Percentiles rank a stretch among this genome's conserved stretches.
Conservation (phyloP, 139 green algal genomes). For the Astrephomene gubernaculifera region DNA sequence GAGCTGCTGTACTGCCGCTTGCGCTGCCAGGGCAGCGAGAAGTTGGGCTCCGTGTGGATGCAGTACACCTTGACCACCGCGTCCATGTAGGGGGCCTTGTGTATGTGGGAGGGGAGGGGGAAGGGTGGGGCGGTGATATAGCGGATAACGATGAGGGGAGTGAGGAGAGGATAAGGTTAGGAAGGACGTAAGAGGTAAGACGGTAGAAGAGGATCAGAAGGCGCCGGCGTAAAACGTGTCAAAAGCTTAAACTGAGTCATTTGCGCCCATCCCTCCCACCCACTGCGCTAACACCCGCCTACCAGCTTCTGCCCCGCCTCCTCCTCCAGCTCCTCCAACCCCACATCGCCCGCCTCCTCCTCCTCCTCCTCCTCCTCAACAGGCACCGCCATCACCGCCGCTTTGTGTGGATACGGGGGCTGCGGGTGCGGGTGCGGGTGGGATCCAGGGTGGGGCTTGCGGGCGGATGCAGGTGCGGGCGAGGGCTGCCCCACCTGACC, state of each 20-base stretch:
- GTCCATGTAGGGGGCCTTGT: constrained; percentile 63
- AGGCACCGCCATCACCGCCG: not conserved
- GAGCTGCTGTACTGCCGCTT: constrained; percentile 89
- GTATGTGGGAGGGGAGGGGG: no score
- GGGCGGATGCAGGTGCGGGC: no score
- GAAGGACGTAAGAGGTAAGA: no score
- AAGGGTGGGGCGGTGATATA: no score
- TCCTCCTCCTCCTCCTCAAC: not conserved
- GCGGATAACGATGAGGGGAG: no score
- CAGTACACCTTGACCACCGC: constrained; percentile 77
- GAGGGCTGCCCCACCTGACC: constrained; percentile 25
- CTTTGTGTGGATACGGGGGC: not conserved
- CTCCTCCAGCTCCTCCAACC: constrained; percentile 40
- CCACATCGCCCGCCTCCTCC: not conserved
- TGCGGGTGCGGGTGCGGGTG: not conserved
- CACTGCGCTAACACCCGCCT: not conserved
- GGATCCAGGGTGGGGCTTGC: constrained; percentile 5
- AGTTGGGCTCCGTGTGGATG: constrained; percentile 93
- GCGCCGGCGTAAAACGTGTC: no score
- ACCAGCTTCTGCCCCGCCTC: constrained; percentile 49
- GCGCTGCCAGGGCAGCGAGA: constrained; percentile 93
- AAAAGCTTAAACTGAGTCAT: no score
- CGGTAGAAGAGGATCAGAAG: no score
- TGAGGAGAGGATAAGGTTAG: no score
- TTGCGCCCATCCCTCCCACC: not conserved